Base-by-base conservation (phyloP, 2,329 filamentous ascomycete species). In the Cladosporium austrohemisphaericum region DNA sequence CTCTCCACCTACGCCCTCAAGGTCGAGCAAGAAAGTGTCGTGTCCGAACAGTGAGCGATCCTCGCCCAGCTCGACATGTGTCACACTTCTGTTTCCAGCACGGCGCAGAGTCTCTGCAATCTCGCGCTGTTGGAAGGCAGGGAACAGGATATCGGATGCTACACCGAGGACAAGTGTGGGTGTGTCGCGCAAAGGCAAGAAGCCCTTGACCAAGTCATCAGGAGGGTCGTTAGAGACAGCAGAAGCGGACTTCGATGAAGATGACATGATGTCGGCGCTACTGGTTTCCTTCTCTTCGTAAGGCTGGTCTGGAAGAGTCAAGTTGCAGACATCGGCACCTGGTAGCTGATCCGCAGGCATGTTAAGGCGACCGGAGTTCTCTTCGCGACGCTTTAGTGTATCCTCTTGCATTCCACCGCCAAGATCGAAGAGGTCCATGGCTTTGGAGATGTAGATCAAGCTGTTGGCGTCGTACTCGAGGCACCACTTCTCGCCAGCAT, bases 401-500 rank as follows among this genome's bases (percentile, higher is more conserved):
- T 78, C 80, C 3, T 73, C 68, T 64, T 91, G 88, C 63, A 85
- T 83, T 32, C 81, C 77, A 40, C 75, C 74, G 19, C 93, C 90
- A 0, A 98, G 79, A 62, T 98, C 93, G 67, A 98, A 98, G 10
- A 98, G 76, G 65, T 98, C 93, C 93, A 98, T 98, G 4, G 93
- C 93, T 71, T 98, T 98, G 67, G 89, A 95, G 50, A 98, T 88
- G 67, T 98, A 98, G 2, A 98, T 76, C 31, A 97, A 73, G 63
- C 90, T 95, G 70, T 98, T 98, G 20, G 93, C 83, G 62, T 98
- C 93, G 66, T 97, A 97, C 55, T 93, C 91, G 20, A 98, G 77
- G 65, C 90, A 96, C 75, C 95, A 98, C 69, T 98, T 98, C 73
- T 98, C 93, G 16, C 93, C 93, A 0, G 93, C 93, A 63, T 98